phyloP scores from a whole-genome alignment of 768 basidiomycete species.

The Calocera cornea region DNA sequence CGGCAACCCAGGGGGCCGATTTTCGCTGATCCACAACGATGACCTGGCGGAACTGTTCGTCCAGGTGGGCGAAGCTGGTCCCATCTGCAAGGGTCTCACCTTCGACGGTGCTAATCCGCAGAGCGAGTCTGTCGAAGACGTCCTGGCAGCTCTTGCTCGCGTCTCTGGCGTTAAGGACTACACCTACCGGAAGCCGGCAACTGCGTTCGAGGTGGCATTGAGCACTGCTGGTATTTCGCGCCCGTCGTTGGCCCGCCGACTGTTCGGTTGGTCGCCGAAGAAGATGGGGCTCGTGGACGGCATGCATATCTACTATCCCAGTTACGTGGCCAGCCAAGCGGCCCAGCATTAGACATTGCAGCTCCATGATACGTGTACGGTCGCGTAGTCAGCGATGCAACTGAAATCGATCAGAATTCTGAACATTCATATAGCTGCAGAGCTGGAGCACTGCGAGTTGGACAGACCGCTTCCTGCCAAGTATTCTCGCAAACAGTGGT shows the following conservation, averaged over 20 bases:
- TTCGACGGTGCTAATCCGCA: conserved; percentile 31
- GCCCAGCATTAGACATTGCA: not conserved
- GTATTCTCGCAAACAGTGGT: too few relatives aligned
- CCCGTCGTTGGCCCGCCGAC: conserved; percentile 20
- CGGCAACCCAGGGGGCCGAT: conserved; percentile 27
- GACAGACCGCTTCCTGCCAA: too few relatives aligned
- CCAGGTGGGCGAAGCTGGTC: conserved; percentile 29
- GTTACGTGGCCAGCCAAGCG: not conserved
- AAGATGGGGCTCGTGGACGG: conserved; percentile 31
- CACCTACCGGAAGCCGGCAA: conserved; percentile 24
- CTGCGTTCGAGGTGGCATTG: conserved; percentile 7
- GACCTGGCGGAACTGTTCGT: conserved; percentile 36
- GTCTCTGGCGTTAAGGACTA: conserved; percentile 29
- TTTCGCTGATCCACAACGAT: conserved; percentile 31
- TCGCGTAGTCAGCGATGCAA: too few relatives aligned
- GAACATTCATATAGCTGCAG: too few relatives aligned
- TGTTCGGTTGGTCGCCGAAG: not conserved
- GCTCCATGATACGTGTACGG: not conserved
- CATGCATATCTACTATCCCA: conserved; percentile 29
- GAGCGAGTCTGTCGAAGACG: conserved; percentile 31
- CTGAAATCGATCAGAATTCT: too few relatives aligned
- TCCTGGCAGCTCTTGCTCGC: conserved; percentile 28
- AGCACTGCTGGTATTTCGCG: not conserved
- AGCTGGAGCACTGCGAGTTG: too few relatives aligned
- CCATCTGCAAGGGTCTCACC: conserved; percentile 27